phyloP scores from a whole-genome alignment of 2,329 filamentous ascomycete species.

The Sphaerulina vaccinii region DNA sequence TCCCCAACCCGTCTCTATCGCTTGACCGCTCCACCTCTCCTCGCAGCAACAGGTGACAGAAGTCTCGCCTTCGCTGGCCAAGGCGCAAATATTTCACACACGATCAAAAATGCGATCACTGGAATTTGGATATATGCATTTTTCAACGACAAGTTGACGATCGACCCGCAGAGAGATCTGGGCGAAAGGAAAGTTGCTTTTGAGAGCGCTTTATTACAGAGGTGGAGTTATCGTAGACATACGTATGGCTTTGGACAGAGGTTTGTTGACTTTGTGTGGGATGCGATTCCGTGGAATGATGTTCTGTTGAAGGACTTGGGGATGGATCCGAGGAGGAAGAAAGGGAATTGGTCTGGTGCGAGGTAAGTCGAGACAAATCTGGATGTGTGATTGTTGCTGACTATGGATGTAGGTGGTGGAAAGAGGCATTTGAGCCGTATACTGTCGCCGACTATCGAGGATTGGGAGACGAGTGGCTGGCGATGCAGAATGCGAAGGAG shows the following conservation, averaged over 20 bases:
- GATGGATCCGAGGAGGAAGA: conserved; percentile 12
- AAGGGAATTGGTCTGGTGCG: background rate
- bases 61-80: no score
- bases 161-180: conserved; percentile 4
- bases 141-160: conserved; percentile 14
- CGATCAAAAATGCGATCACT: conserved; percentile 11
- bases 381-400: background rate
- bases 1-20: no score
- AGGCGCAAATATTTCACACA: no score
- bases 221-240: conserved; percentile 17
- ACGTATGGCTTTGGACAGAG: conserved; percentile 16
- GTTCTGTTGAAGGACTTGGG: conserved; percentile 18
- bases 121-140: conserved; percentile 19
- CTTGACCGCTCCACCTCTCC: no score
- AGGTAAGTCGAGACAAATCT: background rate
- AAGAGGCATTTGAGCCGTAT: conserved; percentile 19
- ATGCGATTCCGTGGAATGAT: conserved; percentile 18
- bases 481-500: conserved; percentile 8
- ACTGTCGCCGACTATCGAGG: conserved; percentile 15
- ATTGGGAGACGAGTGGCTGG: conserved; percentile 17
- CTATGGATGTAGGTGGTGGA: conserved; percentile 7
- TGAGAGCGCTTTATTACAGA: conserved; percentile 8
- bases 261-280: conserved; percentile 17
- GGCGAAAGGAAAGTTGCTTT: background rate
- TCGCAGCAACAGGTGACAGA: no score